A percentile compares a stretch with the other conserved stretches of the same genome.
These are phyloP conservation scores for Rhododendron kiyosumense DNA, from an alignment of 148 eudicot genomes.

Conservation along the genomic window DNA sequence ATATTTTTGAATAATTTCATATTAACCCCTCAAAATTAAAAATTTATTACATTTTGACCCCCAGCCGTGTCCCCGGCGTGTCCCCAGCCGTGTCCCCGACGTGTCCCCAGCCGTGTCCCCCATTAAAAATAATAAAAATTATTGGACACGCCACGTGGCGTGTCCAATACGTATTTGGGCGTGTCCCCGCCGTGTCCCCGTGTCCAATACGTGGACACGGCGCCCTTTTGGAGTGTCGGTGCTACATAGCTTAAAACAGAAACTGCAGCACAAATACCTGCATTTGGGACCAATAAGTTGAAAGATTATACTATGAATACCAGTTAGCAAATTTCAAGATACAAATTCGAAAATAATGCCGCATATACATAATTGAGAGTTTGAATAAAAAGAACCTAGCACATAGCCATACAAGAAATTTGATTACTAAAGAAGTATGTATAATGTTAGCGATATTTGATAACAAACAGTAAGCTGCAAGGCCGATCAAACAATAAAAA, in stretches of 20 bases:
- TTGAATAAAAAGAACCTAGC: not conserved
- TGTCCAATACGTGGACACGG: too few species aligned
- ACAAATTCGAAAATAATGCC: not conserved
- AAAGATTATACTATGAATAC: not conserved
- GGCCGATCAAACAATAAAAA: not conserved
- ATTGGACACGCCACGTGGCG: too few species aligned
- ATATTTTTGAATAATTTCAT: too few species aligned
- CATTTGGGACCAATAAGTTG: not conserved
- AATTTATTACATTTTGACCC: too few species aligned
- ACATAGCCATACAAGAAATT: not conserved
- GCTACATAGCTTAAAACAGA: not conserved
- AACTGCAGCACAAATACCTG: not conserved
- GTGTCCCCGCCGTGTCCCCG: too few species aligned
- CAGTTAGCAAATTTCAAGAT: not conserved
- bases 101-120: too few species aligned
- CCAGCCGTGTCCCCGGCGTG: too few species aligned
- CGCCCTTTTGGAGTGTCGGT: too few species aligned
- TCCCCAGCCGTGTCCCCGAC: too few species aligned
- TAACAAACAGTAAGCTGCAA: not conserved
- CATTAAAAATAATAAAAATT: too few species aligned
- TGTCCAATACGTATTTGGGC: too few species aligned
- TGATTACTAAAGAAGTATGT: not conserved
- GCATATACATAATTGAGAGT: not conserved
- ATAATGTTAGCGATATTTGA: not conserved
- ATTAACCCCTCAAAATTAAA: too few species aligned